These are phyloP conservation scores for Poterioochromonas sp. DNA, from an alignment of 352 stramenopile genomes.

Conservation along the genomic window DNA sequence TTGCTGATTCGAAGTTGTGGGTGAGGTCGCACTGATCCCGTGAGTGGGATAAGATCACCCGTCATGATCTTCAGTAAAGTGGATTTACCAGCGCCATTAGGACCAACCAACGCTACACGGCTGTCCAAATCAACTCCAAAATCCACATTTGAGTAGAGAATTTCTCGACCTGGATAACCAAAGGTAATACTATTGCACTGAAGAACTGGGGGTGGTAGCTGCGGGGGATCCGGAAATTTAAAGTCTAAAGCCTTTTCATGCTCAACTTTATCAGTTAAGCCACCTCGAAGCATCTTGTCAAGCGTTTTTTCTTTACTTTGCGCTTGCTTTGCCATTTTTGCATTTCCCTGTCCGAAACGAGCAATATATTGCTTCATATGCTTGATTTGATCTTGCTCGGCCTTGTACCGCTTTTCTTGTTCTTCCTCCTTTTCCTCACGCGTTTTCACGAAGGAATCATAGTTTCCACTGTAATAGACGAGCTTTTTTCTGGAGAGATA, in stretches of 20 bases:
- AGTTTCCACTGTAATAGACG: slow-evolving; percentile 94
- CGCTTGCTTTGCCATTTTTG: slow-evolving; percentile 45
- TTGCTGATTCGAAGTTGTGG: slow-evolving; percentile 38
- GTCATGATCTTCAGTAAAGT: slow-evolving; percentile 96
- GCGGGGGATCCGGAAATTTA: slow-evolving; percentile 37
- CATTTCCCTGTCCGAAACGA: slow-evolving; percentile 42
- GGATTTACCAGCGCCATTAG: slow-evolving; percentile 42
- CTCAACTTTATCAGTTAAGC: slow-evolving; percentile 44
- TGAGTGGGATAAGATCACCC: slow-evolving; percentile 80
- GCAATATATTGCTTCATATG: slow-evolving; percentile 48
- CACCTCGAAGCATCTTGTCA: slow-evolving; percentile 56
- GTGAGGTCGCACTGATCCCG: slow-evolving; percentile 43
- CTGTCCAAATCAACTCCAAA: slow-evolving; percentile 94
- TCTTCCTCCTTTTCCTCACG: slow-evolving; percentile 91
- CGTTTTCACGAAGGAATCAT: slow-evolving; percentile 94
- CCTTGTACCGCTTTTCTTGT: slow-evolving; percentile 67
- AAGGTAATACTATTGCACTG: slow-evolving; percentile 47
- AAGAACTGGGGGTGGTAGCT: slow-evolving; percentile 46
- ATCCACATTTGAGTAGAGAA: slow-evolving; percentile 60
- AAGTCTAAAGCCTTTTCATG: slow-evolving; percentile 42
- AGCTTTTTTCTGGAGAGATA: slow-evolving; percentile 79
- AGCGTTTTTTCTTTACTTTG: slow-evolving; percentile 49
- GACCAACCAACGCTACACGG: slow-evolving; percentile 87
- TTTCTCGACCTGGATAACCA: slow-evolving; percentile 39
- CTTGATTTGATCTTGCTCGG: slow-evolving; percentile 49